These are phyloP conservation scores for Murraya koenigii DNA, from an alignment of 345 rosid species.

Conservation along the genomic window DNA sequence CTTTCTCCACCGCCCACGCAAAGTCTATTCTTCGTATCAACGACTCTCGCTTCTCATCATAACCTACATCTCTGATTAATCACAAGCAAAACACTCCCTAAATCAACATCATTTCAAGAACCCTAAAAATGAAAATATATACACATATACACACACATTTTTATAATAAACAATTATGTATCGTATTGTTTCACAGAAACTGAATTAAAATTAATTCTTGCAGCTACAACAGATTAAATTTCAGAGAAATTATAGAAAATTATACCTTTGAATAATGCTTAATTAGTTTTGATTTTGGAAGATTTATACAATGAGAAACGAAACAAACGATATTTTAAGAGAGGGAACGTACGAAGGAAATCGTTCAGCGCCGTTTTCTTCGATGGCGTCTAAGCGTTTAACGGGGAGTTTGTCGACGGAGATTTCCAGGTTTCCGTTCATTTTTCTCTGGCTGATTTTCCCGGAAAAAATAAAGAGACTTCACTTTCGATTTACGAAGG, in stretches of 20 bases:
- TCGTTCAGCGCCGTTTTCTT: conserved; percentile 76
- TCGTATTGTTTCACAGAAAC: not conserved
- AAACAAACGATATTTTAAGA: not conserved
- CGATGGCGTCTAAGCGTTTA: conserved; percentile 73
- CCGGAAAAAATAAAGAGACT: not conserved
- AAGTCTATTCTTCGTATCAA: conserved; percentile 77
- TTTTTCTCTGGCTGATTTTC: conserved; percentile 12
- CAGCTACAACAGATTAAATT: not conserved
- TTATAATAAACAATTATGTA: not conserved
- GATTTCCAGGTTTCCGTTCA: conserved; percentile 64
- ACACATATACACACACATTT: not conserved
- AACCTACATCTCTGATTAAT: conserved; percentile 51
- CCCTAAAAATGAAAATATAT: not conserved
- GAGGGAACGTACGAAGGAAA: conserved; percentile 59
- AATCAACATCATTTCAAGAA: not conserved
- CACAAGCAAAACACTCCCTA: not conserved
- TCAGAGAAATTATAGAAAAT: not conserved
- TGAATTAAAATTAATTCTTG: not conserved
- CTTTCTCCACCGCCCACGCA: conserved; percentile 88
- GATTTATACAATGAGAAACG: not conserved
- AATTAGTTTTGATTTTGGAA: not conserved
- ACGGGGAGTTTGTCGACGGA: conserved; percentile 86
- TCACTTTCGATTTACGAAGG: not conserved
- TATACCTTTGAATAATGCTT: not conserved
- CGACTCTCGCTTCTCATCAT: conserved; percentile 81